phyloP scores from a whole-genome alignment of 352 stramenopile species.

The Globisporangium uncinulatum region DNA sequence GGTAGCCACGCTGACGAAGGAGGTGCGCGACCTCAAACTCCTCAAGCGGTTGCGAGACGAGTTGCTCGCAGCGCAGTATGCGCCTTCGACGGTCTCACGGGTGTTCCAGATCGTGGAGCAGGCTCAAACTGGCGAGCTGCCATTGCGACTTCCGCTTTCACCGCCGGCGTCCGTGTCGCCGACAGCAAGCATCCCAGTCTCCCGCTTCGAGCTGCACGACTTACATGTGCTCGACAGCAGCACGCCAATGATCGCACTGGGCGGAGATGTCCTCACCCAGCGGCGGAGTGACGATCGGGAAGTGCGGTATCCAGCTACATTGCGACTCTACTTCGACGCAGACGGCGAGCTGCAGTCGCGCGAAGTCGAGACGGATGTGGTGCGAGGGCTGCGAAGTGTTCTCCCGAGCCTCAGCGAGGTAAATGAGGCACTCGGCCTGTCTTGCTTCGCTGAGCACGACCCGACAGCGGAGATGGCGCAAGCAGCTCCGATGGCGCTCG shows the following conservation, averaged over 20 bases:
- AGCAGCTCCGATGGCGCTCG: too few relatives aligned
- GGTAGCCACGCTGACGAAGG: conserved; percentile 22
- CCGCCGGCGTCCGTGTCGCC: too few relatives aligned
- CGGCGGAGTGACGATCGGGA: too few relatives aligned
- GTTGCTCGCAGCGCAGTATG: conserved; percentile 8
- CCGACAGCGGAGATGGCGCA: too few relatives aligned
- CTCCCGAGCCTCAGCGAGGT: not conserved
- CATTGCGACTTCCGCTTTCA: conserved; percentile 3
- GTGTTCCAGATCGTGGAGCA: conserved; percentile 14
- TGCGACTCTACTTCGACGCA: not conserved
- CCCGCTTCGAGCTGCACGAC: not conserved
- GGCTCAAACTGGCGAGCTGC: conserved; percentile 12
- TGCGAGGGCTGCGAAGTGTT: not conserved
- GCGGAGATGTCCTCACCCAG: not conserved
- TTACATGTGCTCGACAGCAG: not conserved
- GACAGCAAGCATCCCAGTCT: not conserved
- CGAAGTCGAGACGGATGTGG: too few relatives aligned
- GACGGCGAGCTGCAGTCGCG: too few relatives aligned
- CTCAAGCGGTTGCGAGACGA: conserved; percentile 29
- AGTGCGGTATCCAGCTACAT: too few relatives aligned
- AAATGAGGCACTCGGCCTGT: too few relatives aligned
- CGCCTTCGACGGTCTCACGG: not conserved
- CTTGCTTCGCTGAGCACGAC: too few relatives aligned
- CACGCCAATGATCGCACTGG: conserved; percentile 1
- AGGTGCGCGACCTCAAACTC: conserved; percentile 32